Evolutionary conservation across 495 filamentous ascomycete genomes (phyloP).

Genomic region (Opeltia flavorubescens): DNA sequence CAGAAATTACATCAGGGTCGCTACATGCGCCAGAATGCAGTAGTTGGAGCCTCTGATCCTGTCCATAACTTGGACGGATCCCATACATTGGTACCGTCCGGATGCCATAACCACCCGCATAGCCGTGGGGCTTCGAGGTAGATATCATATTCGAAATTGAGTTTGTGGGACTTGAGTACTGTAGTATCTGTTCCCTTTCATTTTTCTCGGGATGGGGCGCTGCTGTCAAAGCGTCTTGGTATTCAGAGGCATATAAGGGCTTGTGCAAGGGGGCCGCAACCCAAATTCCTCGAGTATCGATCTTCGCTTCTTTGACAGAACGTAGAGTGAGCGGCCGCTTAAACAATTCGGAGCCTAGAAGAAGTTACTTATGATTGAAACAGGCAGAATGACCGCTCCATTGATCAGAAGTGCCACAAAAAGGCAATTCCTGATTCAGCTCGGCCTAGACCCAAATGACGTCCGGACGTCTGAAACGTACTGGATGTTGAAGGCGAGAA

Average conservation of each 20-base stretch:
- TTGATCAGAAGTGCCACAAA: constrained; percentile 23
- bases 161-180: background rate
- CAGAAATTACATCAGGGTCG: background rate
- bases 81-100: background rate
- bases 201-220: background rate
- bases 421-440: constrained; percentile 31
- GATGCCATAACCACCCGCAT: background rate
- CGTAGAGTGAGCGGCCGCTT: background rate
- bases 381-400: background rate
- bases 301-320: background rate
- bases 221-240: background rate
- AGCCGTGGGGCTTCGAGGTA: background rate
- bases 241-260: background rate
- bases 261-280: background rate
- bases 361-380: background rate
- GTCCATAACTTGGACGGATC: background rate
- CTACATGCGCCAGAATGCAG: background rate
- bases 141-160: background rate
- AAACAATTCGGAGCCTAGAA: background rate
- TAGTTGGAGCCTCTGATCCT: background rate
- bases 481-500: constrained; percentile 31
- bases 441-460: constrained; percentile 24
- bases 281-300: background rate
- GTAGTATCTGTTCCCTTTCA: background rate
- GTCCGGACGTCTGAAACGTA: constrained; percentile 29